Base-by-base conservation (phyloP, 352 stramenopile species). In the Plasmopara halstedii region DNA sequence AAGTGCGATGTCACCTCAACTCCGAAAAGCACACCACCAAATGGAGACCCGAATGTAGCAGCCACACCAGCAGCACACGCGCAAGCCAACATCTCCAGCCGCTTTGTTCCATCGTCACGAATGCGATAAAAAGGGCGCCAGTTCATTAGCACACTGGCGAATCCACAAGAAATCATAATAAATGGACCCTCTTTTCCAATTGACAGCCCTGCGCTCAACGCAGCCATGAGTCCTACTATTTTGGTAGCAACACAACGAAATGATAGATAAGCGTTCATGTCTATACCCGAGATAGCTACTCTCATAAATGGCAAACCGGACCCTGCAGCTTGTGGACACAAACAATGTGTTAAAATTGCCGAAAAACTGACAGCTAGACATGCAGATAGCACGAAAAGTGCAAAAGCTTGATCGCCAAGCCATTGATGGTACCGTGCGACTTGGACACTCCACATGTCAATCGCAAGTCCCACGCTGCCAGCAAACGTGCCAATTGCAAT, bases 111-210 rank as follows among this genome's bases (percentile, higher is more conserved):
- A 36, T 91, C 78, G 45, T 90, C 73, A 47, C 80, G 68, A 60
- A 90, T 83, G 18, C 77, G 75, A 13, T 64, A 58, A 46, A 91
- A 90, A 18, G 67, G 38, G 19, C 63, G 53, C 43, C 76, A 68
- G 44, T 83, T 76, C 73, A 95, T 86, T 15, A 95, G 48, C 13
- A 85, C 53, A 37, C 71, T 83, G 21, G 81, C 80, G 60, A 94
- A 86, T 21, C 72, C 76, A 44, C 75, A 89, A 8, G 78, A 83
- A 50, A 92, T 92, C 75, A 90, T 88, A 47, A 95, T 88, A 55
- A 91, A 93, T 17, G 83, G 79, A 0, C 83, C 83, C 66, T 94
- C 83, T 57, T 88, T 88, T 31, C 82, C 82, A 46, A 94, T 86
- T 15, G 74, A 87, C 1, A 94, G 51, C 0, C 77, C 81, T 8